Base-by-base conservation (phyloP, 2,329 filamentous ascomycete species). In the Botrytis galanthina region DNA sequence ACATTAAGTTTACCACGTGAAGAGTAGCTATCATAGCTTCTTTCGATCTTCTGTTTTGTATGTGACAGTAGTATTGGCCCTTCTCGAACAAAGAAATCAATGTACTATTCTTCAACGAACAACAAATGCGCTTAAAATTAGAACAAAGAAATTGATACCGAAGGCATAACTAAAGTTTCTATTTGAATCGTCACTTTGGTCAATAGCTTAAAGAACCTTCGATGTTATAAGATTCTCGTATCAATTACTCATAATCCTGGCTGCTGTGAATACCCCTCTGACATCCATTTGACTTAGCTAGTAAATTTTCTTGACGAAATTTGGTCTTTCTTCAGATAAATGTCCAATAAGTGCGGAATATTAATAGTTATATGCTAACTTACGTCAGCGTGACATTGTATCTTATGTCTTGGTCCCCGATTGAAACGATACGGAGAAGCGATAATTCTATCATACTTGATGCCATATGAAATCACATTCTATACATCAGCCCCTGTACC, bases 321-420 rank as follows among this genome's bases (percentile, higher is more conserved):
- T 22, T 48, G 7, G 1, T 4, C 4, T 26, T 26, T 26, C 9
- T 48, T 8, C 9, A 26, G 1, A 0, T 3, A n/a, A 14, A 0
- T 3, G 12, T 12, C 12, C 12, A 16, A 16, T 16, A n/a, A 14
- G 1, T 54, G 26, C 0, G 0, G 12, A 54, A 3, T 7, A n/a
- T n/a, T 14, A 5, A 16, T 7, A n/a, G 16, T 54, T n/a, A n/a
- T 54, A 4, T 16, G 4, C 6, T 54, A 9, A 3, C 14, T 29
- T 9, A 18, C 7, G 2, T 29, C 3, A 29, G 51, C n/a, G 51
- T 57, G 51, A 57, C 51, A 18, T 1, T 2, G 3, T 8, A n/a
- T n/a, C n/a, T n/a, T n/a, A 29, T 57, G 1, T 57, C 1, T 16
- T 18, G 29, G 14, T 57, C 3, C 14, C 8, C 14, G 16, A 29